Conservation (phyloP, 1,284 basidiomycete genomes). For the Irpex sp. region DNA sequence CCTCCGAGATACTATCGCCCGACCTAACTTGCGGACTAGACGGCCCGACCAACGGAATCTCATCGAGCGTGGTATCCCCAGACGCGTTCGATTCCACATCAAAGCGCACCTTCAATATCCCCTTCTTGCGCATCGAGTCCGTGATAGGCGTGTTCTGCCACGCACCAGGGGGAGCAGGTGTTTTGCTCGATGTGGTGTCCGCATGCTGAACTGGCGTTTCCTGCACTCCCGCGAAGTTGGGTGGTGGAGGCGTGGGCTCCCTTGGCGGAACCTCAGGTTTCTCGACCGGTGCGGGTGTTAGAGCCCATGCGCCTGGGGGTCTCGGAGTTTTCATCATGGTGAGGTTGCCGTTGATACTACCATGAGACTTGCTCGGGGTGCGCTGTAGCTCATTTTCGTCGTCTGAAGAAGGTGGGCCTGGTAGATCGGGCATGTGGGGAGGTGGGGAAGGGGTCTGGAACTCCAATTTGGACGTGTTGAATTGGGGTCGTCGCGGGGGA, state of each 20-base stretch:
- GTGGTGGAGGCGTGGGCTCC: slow-evolving; percentile 5
- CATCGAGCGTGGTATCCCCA: slow-evolving; percentile 30
- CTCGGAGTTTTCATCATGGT: slow-evolving; percentile 56
- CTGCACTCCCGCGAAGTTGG: not conserved
- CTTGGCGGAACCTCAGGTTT: slow-evolving; percentile 9
- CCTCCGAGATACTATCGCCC: slow-evolving; percentile 9
- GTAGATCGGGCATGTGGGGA: slow-evolving; percentile 37
- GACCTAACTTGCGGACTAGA: not conserved
- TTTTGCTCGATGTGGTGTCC: slow-evolving; percentile 26
- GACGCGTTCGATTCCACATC: slow-evolving; percentile 42
- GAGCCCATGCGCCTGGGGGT: slow-evolving; percentile 68
- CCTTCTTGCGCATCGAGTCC: slow-evolving; percentile 35
- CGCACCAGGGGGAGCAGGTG: slow-evolving; percentile 69
- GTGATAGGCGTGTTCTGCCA: slow-evolving; percentile 57
- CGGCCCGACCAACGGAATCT: slow-evolving; percentile 19
- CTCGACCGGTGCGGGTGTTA: slow-evolving; percentile 44
- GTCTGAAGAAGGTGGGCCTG: slow-evolving; percentile 45
- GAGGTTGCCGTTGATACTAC: slow-evolving; percentile 23
- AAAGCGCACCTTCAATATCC: slow-evolving; percentile 63
- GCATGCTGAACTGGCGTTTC: not conserved
- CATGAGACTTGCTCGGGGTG: slow-evolving; percentile 22
- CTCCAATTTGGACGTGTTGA: slow-evolving; percentile 39
- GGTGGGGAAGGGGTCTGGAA: slow-evolving; percentile 64
- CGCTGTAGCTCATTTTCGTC: slow-evolving; percentile 33
- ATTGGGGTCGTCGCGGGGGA: slow-evolving; percentile 45